Conservation (phyloP, 2,329 filamentous ascomycete genomes). For the Diaporthe sp. region DNA sequence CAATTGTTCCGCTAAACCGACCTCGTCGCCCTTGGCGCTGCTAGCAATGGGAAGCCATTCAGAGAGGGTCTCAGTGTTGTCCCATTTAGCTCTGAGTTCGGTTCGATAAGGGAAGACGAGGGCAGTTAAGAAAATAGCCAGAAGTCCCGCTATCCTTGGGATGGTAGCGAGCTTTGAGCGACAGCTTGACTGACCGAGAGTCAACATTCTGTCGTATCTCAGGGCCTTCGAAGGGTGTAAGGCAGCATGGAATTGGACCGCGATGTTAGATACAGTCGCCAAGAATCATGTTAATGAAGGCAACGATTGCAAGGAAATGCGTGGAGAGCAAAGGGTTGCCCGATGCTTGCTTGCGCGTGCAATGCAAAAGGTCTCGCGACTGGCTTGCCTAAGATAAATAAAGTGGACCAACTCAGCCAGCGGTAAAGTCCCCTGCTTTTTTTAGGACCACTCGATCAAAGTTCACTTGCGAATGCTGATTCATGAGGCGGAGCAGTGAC, state of each 20-base stretch:
- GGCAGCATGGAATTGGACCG: background rate
- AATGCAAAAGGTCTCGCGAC: background rate
- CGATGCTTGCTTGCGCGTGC: background rate
- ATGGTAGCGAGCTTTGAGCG: background rate
- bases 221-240: background rate
- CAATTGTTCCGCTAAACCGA: background rate
- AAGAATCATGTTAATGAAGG: background rate
- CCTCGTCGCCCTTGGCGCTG: background rate
- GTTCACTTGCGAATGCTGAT: background rate
- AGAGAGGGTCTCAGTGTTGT: background rate
- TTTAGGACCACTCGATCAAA: background rate
- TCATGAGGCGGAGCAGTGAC: background rate
- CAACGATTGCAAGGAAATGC: background rate
- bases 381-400: background rate
- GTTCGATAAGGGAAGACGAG: background rate
- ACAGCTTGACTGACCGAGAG: background rate
- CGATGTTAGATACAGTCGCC: background rate
- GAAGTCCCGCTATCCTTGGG: background rate
- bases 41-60: background rate
- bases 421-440: background rate
- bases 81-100: background rate
- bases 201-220: constrained; percentile 1
- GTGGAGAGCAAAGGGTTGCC: background rate
- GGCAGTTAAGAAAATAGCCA: background rate
- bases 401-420: background rate